Evolutionary conservation across 169 alveolate genomes (phyloP).

Genomic region (Eimeria necatrix): DNA sequence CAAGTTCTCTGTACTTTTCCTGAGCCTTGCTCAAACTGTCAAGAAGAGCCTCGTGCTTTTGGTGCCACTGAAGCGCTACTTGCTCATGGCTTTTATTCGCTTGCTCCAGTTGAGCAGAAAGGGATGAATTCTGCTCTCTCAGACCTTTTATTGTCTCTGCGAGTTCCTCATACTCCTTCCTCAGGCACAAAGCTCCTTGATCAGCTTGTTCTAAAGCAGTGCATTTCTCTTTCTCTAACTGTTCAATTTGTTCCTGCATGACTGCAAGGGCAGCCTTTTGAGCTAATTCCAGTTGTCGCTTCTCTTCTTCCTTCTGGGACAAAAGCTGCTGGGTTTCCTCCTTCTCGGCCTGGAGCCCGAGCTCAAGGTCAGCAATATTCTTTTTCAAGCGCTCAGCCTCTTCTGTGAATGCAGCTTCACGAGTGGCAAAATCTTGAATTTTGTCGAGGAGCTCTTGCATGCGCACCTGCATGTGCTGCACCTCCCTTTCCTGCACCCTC

Average conservation of each 20-base stretch:
- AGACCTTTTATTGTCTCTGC: conserved; percentile 10
- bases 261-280: conserved; percentile 45
- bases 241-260: conserved; percentile 57
- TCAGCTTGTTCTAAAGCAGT: not conserved
- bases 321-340: conserved; percentile 46
- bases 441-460: conserved; percentile 23
- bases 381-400: conserved; percentile 41
- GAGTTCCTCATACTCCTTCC: conserved; percentile 40
- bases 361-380: conserved; percentile 20
- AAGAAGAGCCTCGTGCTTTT: conserved; percentile 32
- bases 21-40: conserved; percentile 20
- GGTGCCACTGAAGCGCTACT: not conserved
- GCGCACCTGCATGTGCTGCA: conserved; percentile 21
- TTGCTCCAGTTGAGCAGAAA: not conserved
- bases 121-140: conserved; percentile 15
- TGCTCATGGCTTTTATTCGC: not conserved
- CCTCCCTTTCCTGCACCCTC: conserved; percentile 25
- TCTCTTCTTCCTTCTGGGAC: conserved; percentile 36
- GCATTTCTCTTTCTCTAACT: not conserved
- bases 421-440: not conserved
- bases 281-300: conserved; percentile 26
- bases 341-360: conserved; percentile 47
- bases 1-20: conserved; percentile 20
- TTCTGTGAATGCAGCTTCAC: conserved; percentile 10
- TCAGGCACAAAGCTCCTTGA: not conserved